These are phyloP conservation scores for Ceratorhiza oryzae-sativae DNA, from an alignment of 1,284 basidiomycete genomes.

Conservation along the genomic window DNA sequence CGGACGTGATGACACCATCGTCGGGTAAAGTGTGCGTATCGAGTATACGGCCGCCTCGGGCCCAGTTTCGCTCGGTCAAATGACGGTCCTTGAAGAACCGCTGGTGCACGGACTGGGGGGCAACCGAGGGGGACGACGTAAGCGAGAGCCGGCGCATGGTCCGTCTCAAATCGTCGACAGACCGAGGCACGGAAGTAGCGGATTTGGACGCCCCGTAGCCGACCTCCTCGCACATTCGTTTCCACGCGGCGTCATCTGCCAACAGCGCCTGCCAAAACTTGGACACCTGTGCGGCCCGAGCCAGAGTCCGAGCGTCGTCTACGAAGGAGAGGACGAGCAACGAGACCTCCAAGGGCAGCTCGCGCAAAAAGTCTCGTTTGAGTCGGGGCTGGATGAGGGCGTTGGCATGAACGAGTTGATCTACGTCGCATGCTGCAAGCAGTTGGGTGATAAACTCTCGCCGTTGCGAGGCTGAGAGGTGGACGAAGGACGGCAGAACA, in stretches of 20 bases:
- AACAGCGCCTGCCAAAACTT: slow-evolving; percentile 78
- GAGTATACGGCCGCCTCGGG: slow-evolving; percentile 78
- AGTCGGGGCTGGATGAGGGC: slow-evolving; percentile 77
- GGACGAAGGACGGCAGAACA: slow-evolving; percentile 48
- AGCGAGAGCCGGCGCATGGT: slow-evolving; percentile 19
- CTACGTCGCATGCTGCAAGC: slow-evolving; percentile 68
- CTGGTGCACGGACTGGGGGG: slow-evolving; percentile 56
- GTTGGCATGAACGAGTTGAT: slow-evolving; percentile 83
- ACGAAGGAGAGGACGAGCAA: slow-evolving; percentile 84
- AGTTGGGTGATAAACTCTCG: slow-evolving; percentile 69
- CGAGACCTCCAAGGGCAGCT: slow-evolving; percentile 84
- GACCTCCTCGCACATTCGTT: slow-evolving; percentile 71
- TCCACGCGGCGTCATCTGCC: slow-evolving; percentile 88
- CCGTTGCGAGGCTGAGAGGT: slow-evolving; percentile 56
- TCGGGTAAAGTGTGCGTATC: slow-evolving; percentile 76
- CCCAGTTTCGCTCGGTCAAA: slow-evolving; percentile 85
- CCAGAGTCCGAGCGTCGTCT: slow-evolving; percentile 80
- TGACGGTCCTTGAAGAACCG: slow-evolving; percentile 81
- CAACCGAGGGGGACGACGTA: slow-evolving; percentile 29
- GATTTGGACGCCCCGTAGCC: slow-evolving; percentile 54
- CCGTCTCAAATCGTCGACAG: slow-evolving; percentile 12
- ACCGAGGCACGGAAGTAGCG: slow-evolving; percentile 13
- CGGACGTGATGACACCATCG: slow-evolving; percentile 82
- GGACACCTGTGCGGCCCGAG: slow-evolving; percentile 76
- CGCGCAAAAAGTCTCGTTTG: slow-evolving; percentile 84